Base-by-base conservation (phyloP, 441 rosid species). In the Mallotus japonicus region DNA sequence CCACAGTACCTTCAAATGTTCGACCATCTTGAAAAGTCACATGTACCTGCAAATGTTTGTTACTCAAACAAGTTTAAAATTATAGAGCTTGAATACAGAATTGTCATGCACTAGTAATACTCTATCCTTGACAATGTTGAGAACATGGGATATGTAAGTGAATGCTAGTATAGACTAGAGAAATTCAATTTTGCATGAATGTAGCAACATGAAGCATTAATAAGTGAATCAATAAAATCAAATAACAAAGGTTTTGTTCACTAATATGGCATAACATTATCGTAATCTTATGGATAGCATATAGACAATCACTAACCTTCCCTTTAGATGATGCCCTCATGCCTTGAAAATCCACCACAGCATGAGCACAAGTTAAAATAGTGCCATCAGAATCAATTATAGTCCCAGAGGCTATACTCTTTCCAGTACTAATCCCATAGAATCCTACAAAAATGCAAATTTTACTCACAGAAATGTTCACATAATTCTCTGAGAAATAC, bases 21-120 rank as follows among this genome's bases (percentile, higher is more conserved):
- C 96, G 83, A 67, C 98, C 96, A 85, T 93, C 97, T 87, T 92
- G 98, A 83, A 93, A 79, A 67, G 92, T 90, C 81, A 93, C 98
- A 60, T 86, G 91, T 70, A 93, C 89, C 98, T 93, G 77, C 70
- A 82, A 78, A 28, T 15, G 24, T 63, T 67, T 50, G 16, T 13
- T 19, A 67, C 40, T 2, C 47, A 22, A 16, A 19, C 11, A 49
- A 8, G 62, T 10, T 1, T 19, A 5, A 47, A 9, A 32, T 15
- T 24, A 6, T 17, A 46, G 3, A 40, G 19, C 34, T 55, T 37
- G 37, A 65, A 14, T 20, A 13, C 49, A 12, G 6, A 57, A 57
- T 40, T 40, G 28, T 42, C 53, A 55, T 14, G 34, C 24, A 40
- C 0, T 37, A 6, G 7, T 37, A 69, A 58, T 10, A 44, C 40